These are phyloP conservation scores for Pleurotus cornucopiae DNA, from an alignment of 768 basidiomycete genomes.

Conservation along the genomic window DNA sequence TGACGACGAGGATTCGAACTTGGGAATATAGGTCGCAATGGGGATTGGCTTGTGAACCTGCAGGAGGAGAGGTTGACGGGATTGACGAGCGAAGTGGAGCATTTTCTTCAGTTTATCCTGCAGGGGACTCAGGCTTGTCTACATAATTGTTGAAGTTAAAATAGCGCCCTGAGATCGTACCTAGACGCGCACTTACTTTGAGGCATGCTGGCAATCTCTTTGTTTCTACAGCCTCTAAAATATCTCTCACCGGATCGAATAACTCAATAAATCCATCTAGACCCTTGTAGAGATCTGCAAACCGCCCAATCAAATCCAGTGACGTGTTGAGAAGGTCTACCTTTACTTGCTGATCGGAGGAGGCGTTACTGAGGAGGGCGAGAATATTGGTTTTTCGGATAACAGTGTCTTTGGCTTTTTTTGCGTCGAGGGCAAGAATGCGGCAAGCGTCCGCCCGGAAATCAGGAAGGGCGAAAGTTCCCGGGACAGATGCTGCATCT, in stretches of 20 bases:
- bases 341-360: constrained; percentile 60
- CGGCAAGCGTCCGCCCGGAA: constrained; percentile 47
- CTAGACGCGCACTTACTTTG: constrained; percentile 39
- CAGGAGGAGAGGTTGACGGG: constrained; percentile 73
- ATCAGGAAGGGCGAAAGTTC: constrained; percentile 69
- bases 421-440: constrained; percentile 32
- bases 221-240: constrained; percentile 52
- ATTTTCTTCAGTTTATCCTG: constrained; percentile 53
- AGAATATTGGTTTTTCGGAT: constrained; percentile 38
- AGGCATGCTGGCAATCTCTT: constrained; percentile 44
- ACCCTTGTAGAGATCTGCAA: constrained; percentile 72
- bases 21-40: constrained; percentile 89
- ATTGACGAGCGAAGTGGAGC: constrained; percentile 67
- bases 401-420: constrained; percentile 32
- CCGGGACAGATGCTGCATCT: constrained; percentile 49
- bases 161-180: constrained; percentile 4
- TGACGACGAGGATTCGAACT: constrained; percentile 71
- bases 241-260: constrained; percentile 58
- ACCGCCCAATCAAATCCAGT: constrained; percentile 61
- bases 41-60: constrained; percentile 97
- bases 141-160: constrained; percentile 12
- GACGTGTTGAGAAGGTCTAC: constrained; percentile 63
- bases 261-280: constrained; percentile 84
- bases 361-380: constrained; percentile 29
- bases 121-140: constrained; percentile 46